phyloP scores from a whole-genome alignment of 164 flowering plant genomes.

The Euptelea pleiosperma region DNA sequence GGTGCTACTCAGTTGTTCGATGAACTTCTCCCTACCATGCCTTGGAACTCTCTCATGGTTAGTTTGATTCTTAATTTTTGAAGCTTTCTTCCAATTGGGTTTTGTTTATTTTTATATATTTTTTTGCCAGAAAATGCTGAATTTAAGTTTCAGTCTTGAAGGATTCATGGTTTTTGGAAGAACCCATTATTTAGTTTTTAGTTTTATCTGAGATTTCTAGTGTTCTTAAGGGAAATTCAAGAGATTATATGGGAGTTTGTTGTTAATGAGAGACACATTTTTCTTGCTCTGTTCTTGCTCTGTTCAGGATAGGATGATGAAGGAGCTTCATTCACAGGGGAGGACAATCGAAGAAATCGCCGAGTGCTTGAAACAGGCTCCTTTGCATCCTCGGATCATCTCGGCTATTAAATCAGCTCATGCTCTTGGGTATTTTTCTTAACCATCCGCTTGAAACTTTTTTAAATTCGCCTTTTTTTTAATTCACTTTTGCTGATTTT shows the following conservation, averaged over 20 bases:
- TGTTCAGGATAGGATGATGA: constrained; percentile 37
- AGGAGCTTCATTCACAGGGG: constrained; percentile 22
- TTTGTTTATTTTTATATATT: neutral
- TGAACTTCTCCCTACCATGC: constrained; percentile 51
- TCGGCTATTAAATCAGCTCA: constrained; percentile 55
- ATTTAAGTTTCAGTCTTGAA: too few species aligned
- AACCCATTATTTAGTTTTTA: too few species aligned
- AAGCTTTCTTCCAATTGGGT: too few species aligned
- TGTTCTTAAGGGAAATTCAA: too few species aligned
- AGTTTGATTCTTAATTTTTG: too few species aligned
- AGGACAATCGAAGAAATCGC: constrained; percentile 50
- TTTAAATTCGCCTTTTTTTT: too few species aligned
- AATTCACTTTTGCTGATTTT: neutral
- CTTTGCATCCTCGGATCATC: constrained; percentile 43
- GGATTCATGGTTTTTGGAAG: too few species aligned
- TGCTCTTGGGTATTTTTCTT: constrained; percentile 51
- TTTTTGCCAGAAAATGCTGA: neutral
- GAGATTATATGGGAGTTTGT: too few species aligned
- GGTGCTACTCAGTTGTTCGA: constrained; percentile 52
- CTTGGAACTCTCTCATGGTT: constrained; percentile 85
- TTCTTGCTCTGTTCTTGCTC: neutral
- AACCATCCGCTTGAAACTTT: neutral
- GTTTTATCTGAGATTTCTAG: too few species aligned
- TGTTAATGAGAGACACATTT: too few species aligned
- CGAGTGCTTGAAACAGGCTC: constrained; percentile 44